A percentile compares a stretch with the other conserved stretches of the same genome.
These are phyloP conservation scores for Quillaja saponaria DNA, from an alignment of 306 rosid species.

Conservation along the genomic window DNA sequence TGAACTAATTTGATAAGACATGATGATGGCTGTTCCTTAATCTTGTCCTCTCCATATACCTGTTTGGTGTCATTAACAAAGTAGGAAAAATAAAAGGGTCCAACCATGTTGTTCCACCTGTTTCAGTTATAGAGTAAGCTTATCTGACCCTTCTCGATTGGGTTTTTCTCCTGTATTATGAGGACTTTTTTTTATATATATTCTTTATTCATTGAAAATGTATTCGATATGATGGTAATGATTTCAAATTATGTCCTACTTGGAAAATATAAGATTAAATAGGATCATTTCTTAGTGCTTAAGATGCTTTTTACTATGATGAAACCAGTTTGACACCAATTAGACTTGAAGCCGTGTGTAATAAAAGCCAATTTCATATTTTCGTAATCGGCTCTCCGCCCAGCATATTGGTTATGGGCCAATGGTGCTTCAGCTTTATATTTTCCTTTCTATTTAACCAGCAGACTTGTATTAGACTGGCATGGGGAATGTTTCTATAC, in stretches of 20 bases:
- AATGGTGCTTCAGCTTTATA: too few species aligned
- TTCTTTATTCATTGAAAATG: too few species aligned
- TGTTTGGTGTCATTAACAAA: conserved; percentile 21
- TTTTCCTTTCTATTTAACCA: too few species aligned
- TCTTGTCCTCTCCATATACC: not conserved
- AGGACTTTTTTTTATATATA: too few species aligned
- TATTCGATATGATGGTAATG: conserved; percentile 34
- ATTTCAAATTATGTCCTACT: conserved; percentile 33
- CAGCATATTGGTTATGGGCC: too few species aligned
- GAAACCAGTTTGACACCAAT: too few species aligned
- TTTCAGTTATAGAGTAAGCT: conserved; percentile 15
- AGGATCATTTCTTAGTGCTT: conserved; percentile 23
- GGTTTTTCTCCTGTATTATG: conserved; percentile 23
- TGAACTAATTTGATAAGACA: conserved; percentile 48
- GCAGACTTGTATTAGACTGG: too few species aligned
- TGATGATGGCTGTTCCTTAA: conserved; percentile 38
- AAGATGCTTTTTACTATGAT: not conserved
- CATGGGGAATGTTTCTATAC: too few species aligned
- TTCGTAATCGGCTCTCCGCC: too few species aligned
- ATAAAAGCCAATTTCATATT: too few species aligned
- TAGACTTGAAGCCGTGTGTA: too few species aligned
- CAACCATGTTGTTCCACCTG: conserved; percentile 34
- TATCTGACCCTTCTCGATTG: conserved; percentile 34
- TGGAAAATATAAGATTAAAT: conserved; percentile 14
- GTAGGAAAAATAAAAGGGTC: conserved; percentile 26